Conservation (phyloP, 768 basidiomycete genomes). For the Glaciozyma antarctica region DNA sequence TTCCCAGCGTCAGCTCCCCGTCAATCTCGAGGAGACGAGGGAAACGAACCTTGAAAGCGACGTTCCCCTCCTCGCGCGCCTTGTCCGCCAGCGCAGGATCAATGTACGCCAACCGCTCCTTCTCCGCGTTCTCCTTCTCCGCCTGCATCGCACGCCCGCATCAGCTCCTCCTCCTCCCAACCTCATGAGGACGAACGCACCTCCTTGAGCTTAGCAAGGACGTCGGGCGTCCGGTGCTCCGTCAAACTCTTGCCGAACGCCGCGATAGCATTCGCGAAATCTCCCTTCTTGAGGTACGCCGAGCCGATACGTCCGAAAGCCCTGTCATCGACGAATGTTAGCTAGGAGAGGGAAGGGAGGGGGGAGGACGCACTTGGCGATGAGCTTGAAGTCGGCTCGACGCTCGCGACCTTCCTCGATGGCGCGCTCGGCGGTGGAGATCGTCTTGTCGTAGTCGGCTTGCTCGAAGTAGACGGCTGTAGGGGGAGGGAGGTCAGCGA, state of each 20-base stretch:
- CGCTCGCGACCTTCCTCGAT: constrained; percentile 87
- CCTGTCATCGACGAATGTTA: constrained; percentile 31
- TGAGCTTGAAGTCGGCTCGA: constrained; percentile 85
- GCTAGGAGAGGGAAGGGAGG: neutral
- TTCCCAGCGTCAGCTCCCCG: no score
- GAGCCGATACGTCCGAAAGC: constrained; percentile 82
- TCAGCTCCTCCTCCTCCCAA: neutral
- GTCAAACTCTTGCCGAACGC: constrained; percentile 87
- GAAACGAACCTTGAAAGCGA: constrained; percentile 60
- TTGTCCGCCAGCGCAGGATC: constrained; percentile 69
- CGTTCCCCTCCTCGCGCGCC: constrained; percentile 88
- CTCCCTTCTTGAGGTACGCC: constrained; percentile 70
- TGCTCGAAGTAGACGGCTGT: constrained; percentile 87
- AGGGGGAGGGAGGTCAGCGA: neutral
- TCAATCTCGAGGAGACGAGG: neutral
- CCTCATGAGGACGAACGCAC: constrained; percentile 9
- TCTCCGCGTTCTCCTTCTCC: constrained; percentile 68
- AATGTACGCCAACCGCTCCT: constrained; percentile 71
- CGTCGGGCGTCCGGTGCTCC: constrained; percentile 90
- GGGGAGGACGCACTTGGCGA: constrained; percentile 55
- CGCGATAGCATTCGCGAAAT: constrained; percentile 69
- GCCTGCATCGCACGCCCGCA: constrained; percentile 38
- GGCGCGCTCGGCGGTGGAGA: constrained; percentile 90
- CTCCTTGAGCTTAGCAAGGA: constrained; percentile 78
- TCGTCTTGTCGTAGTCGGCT: constrained; percentile 79